Base-by-base conservation (phyloP, 495 filamentous ascomycete genomes). In the Thermochaetoides thermophila region DNA sequence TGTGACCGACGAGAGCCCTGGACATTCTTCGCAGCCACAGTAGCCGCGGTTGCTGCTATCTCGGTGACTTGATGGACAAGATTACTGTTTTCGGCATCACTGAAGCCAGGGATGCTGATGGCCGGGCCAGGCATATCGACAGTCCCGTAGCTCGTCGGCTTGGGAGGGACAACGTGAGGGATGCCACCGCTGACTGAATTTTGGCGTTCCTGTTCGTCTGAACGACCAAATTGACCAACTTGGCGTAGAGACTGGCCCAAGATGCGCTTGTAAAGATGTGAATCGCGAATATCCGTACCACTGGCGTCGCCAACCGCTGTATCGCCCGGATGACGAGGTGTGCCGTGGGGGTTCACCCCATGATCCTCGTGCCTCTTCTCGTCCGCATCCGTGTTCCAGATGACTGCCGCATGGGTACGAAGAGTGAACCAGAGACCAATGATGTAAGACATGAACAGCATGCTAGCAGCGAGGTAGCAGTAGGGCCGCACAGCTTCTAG, bases 341-440 rank as follows among this genome's bases (percentile, higher is more conserved):
- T 61, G 26, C 37, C 35, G 9, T 56, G 52, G 1, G 54, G 45
- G 11, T 49, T 38, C 18, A 54, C 18, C n/a, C n/a, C n/a, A n/a
- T 50, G 32, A 17, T 69, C 60, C 30, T 68, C 61, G 20, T 60
- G 53, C 40, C 80, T 82, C 61, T 91, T 92, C 56, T 92, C 84
- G 27, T 95, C 85, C 3, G 68, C 48, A 40, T 93, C 84, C 17
- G 61, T 77, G 48, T 84, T 86, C 89, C 89, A 99, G 37, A 99
- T 99, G 20, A 93, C 76, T 12, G 89, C 87, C 4, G 89, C 89
- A 52, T 99, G 89, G 2, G 89, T 99, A 39, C 91, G 66, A 5
- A 99, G 70, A 4, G 89, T 99, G 53, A 99, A 99, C 76, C 85
- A 84, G 18, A 96, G 63, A 11, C 89, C 89, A 41, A 96, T 89